A percentile compares a stretch with the other conserved stretches of the same genome.
Conservation (phyloP, 2,329 filamentous ascomycete genomes). For the Coleophoma crateriformis region DNA sequence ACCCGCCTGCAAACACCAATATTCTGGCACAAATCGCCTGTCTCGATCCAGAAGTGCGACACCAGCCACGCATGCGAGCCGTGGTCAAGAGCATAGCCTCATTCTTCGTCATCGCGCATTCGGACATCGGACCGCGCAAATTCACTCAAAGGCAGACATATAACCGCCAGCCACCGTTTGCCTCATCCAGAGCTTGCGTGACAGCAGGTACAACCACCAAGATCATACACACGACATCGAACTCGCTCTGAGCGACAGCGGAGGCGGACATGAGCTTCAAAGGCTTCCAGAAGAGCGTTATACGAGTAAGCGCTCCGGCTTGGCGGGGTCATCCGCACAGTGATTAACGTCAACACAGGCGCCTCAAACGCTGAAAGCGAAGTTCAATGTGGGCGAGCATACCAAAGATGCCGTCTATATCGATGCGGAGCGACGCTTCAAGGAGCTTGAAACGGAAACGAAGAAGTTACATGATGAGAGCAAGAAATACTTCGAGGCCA, state of each 20-base stretch:
- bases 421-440: conserved; percentile 88
- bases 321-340: conserved; percentile 16
- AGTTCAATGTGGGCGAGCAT: conserved; percentile 92
- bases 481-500: conserved; percentile 94
- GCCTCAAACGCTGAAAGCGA: conserved; percentile 85
- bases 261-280: conserved; percentile 80
- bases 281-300: conserved; percentile 86
- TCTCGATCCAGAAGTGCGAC: no score
- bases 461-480: conserved; percentile 97
- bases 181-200: no score
- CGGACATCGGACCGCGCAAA: background rate
- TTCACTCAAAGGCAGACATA: background rate
- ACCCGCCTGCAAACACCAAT: no score
- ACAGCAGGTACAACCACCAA: no score
- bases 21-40: no score
- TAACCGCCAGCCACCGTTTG: no score
- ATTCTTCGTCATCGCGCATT: conserved; percentile 16
- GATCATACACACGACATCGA: background rate
- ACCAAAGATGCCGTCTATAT: conserved; percentile 94
- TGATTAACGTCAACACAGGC: conserved; percentile 43
- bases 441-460: conserved; percentile 90
- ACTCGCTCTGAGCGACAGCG: conserved; percentile 4
- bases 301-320: conserved; percentile 56
- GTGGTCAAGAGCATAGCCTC: conserved; percentile 17
- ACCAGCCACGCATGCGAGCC: no score